Evolutionary conservation across 331 rosid species (phyloP), one percentile per base, ranked within the genome.

Genomic region (Rosa hybrid): DNA sequence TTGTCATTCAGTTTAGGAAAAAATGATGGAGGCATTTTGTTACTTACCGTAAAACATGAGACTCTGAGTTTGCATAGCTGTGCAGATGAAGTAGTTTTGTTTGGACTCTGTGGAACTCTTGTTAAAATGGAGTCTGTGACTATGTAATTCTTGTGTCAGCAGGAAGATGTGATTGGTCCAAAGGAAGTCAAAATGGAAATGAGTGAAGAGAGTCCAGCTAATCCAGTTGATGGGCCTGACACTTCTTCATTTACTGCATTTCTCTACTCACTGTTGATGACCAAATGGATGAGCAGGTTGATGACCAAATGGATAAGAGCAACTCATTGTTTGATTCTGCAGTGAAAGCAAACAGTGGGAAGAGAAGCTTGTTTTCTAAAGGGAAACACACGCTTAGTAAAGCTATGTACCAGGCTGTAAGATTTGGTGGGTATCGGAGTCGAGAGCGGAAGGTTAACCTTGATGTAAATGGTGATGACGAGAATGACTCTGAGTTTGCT

Each of bases 221-320:
- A 72, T 60, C 30, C 82, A 68, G 92, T 76, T 62, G 90, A 88
- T 39, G 98, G 94, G 72, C 98, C 98, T 16, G 98, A 95, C 85
- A 92, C 98, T 75, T 92, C 98, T n/a, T 95, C 97, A 18, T 91
- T 95, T 77, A 16, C 92, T 78, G 99, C 98, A 12, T 95, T 95
- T 86, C 88, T 95, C 17, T 91, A 82, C 86, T 93, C 98, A 12
- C 78, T 95, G 20, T 81, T 93, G n/a, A n/a, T n/a, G n/a, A n/a
- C n/a, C n/a, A n/a, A n/a, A 88, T 83, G 6, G 87, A 85, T 53
- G 86, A 70, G 59, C 46, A 44, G 49, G 84, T 30, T 74, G 89
- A 86, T 65, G 82, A 84, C 50, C 85, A 59, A 76, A 76, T 41
- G 6, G 91, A 71, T 56, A 80, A 59, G 20, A 78, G 71, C 21